Conservation (phyloP, 2,329 filamentous ascomycete genomes). For the Pestalotiopsis sp. region DNA sequence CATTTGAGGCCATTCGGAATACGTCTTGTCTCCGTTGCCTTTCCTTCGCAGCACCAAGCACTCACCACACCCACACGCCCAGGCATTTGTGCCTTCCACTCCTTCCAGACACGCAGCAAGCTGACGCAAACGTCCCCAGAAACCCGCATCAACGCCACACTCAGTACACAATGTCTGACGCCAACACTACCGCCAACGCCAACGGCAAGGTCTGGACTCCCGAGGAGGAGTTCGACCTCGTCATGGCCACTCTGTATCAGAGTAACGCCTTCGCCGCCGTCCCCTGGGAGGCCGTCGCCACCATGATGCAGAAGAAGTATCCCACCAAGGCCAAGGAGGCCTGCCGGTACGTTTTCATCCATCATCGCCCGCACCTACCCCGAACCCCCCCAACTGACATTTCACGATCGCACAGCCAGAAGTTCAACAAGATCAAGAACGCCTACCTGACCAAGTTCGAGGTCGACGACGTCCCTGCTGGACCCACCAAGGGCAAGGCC, state of each 20-base stretch:
- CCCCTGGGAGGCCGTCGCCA: not conserved
- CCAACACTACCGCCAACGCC: not conserved
- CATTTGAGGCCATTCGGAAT: too few relatives aligned
- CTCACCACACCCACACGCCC: too few relatives aligned
- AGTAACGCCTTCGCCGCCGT: not conserved
- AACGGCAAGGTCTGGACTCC: not conserved
- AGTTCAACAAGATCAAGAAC: not conserved
- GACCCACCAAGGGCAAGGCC: not conserved
- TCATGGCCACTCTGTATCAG: not conserved
- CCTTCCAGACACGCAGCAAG: too few relatives aligned
- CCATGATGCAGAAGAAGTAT: not conserved
- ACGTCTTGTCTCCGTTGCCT: too few relatives aligned
- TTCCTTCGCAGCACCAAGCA: too few relatives aligned
- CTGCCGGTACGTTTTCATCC: not conserved
- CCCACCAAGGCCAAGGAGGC: not conserved
- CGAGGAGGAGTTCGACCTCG: not conserved
- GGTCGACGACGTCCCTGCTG: not conserved
- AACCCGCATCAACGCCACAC: too few relatives aligned
- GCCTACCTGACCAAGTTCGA: not conserved
- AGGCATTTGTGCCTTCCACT: too few relatives aligned
- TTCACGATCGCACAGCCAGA: not conserved
- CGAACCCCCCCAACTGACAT: not conserved
- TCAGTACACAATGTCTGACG: not conserved
- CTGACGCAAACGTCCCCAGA: too few relatives aligned
- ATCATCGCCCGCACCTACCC: not conserved